Conservation (phyloP, 2,329 filamentous ascomycete species). For the Aspergillus japonicus region DNA sequence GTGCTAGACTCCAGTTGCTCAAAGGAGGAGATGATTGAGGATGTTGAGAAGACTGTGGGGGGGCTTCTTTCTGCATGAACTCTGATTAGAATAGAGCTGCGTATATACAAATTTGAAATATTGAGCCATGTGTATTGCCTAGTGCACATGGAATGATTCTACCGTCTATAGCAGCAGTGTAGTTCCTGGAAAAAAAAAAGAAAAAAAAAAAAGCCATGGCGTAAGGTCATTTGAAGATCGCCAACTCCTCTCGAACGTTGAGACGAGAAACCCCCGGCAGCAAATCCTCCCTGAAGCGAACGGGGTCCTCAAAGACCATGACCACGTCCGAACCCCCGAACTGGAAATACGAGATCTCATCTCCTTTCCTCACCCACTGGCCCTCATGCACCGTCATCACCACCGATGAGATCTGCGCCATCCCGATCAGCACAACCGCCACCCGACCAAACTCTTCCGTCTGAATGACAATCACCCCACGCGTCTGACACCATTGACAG, state of each 20-base stretch:
- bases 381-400: slow-evolving; percentile 27
- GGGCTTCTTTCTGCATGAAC: neutral
- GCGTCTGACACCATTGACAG: slow-evolving; percentile 44
- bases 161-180: too few relatives aligned
- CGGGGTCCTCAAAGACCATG: slow-evolving; percentile 37
- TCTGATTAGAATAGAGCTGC: neutral
- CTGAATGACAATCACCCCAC: slow-evolving; percentile 38
- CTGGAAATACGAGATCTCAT: slow-evolving; percentile 46
- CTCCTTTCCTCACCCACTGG: slow-evolving; percentile 37
- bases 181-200: too few relatives aligned
- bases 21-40: slow-evolving; percentile 11
- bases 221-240: neutral
- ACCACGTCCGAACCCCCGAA: slow-evolving; percentile 48
- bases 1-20: slow-evolving; percentile 13
- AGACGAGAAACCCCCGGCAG: slow-evolving; percentile 5
- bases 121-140: too few relatives aligned
- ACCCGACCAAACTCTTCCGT: slow-evolving; percentile 33
- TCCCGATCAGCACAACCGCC: slow-evolving; percentile 46
- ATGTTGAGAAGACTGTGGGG: slow-evolving; percentile 7
- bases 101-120: too few relatives aligned
- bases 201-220: too few relatives aligned
- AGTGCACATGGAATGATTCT: too few relatives aligned
- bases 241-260: slow-evolving; percentile 5
- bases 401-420: slow-evolving; percentile 48
- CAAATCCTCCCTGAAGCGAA: too few relatives aligned